A percentile compares a stretch with the other conserved stretches of the same genome.
Evolutionary conservation across 352 stramenopile species (phyloP).

Genomic region (Globisporangium splendens): DNA sequence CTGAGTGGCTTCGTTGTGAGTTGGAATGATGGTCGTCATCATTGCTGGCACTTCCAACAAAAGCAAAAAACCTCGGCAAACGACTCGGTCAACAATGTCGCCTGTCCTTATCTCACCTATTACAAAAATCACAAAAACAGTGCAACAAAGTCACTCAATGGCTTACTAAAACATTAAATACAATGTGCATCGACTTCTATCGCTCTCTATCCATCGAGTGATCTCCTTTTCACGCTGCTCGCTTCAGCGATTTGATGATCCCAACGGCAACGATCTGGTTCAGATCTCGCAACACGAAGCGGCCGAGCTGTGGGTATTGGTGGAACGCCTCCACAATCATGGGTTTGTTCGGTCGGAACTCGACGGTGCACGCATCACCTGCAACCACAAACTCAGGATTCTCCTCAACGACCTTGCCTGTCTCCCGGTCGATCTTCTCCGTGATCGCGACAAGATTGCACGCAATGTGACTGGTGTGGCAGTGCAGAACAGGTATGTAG

Average conservation of each 20-base stretch:
- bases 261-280: slow-evolving; percentile 95
- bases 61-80: too few relatives aligned
- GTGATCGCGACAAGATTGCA: slow-evolving; percentile 95
- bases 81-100: too few relatives aligned
- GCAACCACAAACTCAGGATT: slow-evolving; percentile 94
- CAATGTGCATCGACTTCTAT: too few relatives aligned
- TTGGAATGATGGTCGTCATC: too few relatives aligned
- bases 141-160: too few relatives aligned
- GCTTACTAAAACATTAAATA: too few relatives aligned
- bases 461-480: slow-evolving; percentile 96
- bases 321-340: slow-evolving; percentile 96
- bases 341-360: slow-evolving; percentile 91
- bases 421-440: slow-evolving; percentile 96
- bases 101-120: too few relatives aligned
- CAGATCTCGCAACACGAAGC: slow-evolving; percentile 98
- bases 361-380: slow-evolving; percentile 95
- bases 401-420: slow-evolving; percentile 93
- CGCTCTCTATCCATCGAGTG: neutral
- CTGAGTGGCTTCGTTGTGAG: too few relatives aligned
- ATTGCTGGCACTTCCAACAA: too few relatives aligned
- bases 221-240: neutral
- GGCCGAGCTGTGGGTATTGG: slow-evolving; percentile 94
- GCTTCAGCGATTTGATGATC: slow-evolving; percentile 93
- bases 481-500: slow-evolving; percentile 96
- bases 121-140: too few relatives aligned